Base-by-base conservation (phyloP, 2,329 filamentous ascomycete species). In the Fusarium tricinctum region DNA sequence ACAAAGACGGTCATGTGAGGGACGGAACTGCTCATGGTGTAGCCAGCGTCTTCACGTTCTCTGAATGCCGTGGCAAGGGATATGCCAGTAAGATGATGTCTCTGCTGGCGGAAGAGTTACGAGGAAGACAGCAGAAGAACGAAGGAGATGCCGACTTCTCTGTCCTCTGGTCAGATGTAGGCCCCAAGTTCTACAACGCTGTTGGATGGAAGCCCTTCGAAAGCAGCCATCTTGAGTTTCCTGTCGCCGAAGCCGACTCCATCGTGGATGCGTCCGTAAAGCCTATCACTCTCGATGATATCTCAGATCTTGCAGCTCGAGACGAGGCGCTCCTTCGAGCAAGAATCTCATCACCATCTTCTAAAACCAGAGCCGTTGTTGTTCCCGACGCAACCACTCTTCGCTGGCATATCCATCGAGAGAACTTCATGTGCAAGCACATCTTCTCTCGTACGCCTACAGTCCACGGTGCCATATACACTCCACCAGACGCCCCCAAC, bases 101-200 rank as follows among this genome's bases (percentile, higher is more conserved):
- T 42, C 89, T 94, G 70, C 76, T 96, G 35, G 88, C 86, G 15
- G 67, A 74, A 10, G 68, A 71, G 35, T 76, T 88, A 23, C 69
- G 68, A 15, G 53, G 53, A 2, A 64, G 66, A 38, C 70, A 79
- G 42, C 66, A 69, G 3, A 50, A 74, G 68, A 38, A 74, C 23
- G 47, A 73, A n/a, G 70, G 74, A 26, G 79, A 81, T 50, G 75
- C 84, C 77, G 66, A 78, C 15, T 96, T 95, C 78, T 94, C 92
- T 1, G 86, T 97, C 9, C 83, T 97, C 10, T 97, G 90, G 79
- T 97, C 93, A 10, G 93, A 97, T 73, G 94, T 97, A 68, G 93
- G 94, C 20, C 91, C 93, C 82, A 81, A 82, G 39, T 97, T 94
- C 79, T 97, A 97, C 80, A 87, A 91, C 5, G 84, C 83, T 32